Evolutionary conservation across 1,284 basidiomycete genomes (phyloP), one percentile per base, ranked within the genome.

Genomic region (Phylloboletellus chloephorus): DNA sequence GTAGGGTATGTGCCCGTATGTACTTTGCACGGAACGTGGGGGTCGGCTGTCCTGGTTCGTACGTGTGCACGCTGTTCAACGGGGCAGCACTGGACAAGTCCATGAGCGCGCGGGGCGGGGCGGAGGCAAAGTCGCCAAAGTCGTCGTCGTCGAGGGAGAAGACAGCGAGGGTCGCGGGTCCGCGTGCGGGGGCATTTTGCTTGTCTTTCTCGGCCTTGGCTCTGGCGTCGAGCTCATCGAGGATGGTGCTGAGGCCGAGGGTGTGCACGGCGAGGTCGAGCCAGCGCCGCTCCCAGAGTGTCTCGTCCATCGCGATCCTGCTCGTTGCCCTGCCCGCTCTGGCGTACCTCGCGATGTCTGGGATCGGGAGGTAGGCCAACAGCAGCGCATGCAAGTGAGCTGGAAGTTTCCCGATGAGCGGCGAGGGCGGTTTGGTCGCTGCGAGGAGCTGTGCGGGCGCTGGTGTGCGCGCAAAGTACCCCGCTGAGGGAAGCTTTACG

Each of bases 111-210:
- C 44, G 46, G 7, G 50, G 55, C 22, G 47, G 51, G 17, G 66
- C 76, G 0, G 73, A 68, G 1, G 80, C 68, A 56, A 88, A 95
- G 58, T 95, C 92, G 1, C 92, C 93, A 68, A 97, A 98, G 43
- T 90, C 92, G 67, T 97, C 96, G 26, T 94, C 93, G 50, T 95
- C 79, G 31, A 64, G 60, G 24, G 63, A 65, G 28, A 68, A 76
- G 5, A 79, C 73, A 3, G 71, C 51, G 11, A 82, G 70, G 1
- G 72, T 79, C 0, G 83, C 77, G 10, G 81, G 78, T 29, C 50
- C 46, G 16, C 35, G 46, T 10, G 38, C 17, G 30, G 5, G 23
- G 33, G 35, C 13, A 5, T 30, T 44, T 17, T 41, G 37, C 16
- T 42, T 41, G 46, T 54, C 53, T 26, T 35, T 47, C 12, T 48